Base-by-base conservation (phyloP, 2,329 filamentous ascomycete genomes). In the Geosmithia flava region DNA sequence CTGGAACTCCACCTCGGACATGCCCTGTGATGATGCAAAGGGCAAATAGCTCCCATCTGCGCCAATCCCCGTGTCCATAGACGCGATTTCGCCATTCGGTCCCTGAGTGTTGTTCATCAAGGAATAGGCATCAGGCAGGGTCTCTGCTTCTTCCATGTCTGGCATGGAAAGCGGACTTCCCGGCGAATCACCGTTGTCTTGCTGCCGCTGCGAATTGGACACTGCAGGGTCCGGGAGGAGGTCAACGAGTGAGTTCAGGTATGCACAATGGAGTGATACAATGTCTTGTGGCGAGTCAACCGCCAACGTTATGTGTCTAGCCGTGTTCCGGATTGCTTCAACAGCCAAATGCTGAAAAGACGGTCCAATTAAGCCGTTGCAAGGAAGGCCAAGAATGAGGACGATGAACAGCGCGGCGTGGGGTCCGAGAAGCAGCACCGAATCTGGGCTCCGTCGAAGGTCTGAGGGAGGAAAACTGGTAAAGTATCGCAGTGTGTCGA, bases 221-320 rank as follows among this genome's bases (percentile, higher is more conserved):
- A n/a, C n/a, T n/a, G n/a, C n/a, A n/a, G n/a, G n/a, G n/a, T n/a
- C n/a, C n/a, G n/a, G n/a, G n/a, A 42, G 10, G 27, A 51, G 45
- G 20, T 16, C 45, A 7, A 53, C 42, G 7, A 48, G 20, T 3
- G 47, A 48, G 23, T 45, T 20, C 1, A 48, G 47, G 15, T 48
- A 48, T 5, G 47, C 29, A 7, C 41, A 19, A 42, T 48, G 47
- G 13, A 48, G 42, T 16, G 42, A 20, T 5, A 45, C 7, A 3
- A 40, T 54, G n/a, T 52, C 52, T 43, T 54, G 53, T 1, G 52
- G 52, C 5, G 52, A 53, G 23, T 44, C 30, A 20, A 54, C 45
- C 4, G 53, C 33, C 33, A 48, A 30, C 11, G 46, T 15, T 6
- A 51, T 16, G 41, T 52, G 50, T 11, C 41, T 20, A 19, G 50